These are phyloP conservation scores for Picea abies DNA, from an alignment of 83 land plant species.

Conservation along the genomic window DNA sequence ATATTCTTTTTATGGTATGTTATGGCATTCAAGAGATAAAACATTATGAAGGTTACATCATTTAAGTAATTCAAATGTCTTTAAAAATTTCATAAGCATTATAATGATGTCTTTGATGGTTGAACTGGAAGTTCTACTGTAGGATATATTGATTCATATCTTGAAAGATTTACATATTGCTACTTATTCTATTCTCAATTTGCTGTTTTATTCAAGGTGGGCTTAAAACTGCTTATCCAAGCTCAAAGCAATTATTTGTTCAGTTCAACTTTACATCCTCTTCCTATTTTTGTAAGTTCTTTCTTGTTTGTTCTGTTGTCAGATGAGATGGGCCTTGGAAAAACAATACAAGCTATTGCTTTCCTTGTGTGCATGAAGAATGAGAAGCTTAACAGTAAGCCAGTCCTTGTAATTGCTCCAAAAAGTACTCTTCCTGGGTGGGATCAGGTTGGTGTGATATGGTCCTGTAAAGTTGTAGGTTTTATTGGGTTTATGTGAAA, in stretches of 20 bases:
- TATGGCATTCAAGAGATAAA: neutral
- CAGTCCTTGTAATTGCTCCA: slow-evolving; percentile 42
- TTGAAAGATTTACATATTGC: neutral
- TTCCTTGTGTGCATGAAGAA: slow-evolving; percentile 32
- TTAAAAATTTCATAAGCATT: neutral
- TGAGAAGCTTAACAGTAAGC: slow-evolving; percentile 27
- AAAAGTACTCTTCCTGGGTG: slow-evolving; percentile 49
- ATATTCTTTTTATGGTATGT: neutral
- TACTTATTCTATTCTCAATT: neutral
- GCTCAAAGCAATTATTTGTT: neutral
- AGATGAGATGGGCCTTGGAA: slow-evolving; percentile 58
- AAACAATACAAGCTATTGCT: slow-evolving; percentile 43
- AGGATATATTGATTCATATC: neutral
- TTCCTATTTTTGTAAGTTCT: neutral
- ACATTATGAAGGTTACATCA: neutral
- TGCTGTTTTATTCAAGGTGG: neutral
- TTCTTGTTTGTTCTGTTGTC: slow-evolving; percentile 8
- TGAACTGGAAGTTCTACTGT: slow-evolving; percentile 1
- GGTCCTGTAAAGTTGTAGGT: neutral
- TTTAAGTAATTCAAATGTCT: neutral
- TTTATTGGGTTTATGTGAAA: neutral
- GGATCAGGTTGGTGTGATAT: slow-evolving; percentile 30
- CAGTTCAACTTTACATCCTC: neutral
- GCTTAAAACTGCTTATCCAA: neutral
- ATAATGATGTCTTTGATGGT: neutral